Conservation (phyloP, 306 rosid genomes). For the Quillaja saponaria region DNA sequence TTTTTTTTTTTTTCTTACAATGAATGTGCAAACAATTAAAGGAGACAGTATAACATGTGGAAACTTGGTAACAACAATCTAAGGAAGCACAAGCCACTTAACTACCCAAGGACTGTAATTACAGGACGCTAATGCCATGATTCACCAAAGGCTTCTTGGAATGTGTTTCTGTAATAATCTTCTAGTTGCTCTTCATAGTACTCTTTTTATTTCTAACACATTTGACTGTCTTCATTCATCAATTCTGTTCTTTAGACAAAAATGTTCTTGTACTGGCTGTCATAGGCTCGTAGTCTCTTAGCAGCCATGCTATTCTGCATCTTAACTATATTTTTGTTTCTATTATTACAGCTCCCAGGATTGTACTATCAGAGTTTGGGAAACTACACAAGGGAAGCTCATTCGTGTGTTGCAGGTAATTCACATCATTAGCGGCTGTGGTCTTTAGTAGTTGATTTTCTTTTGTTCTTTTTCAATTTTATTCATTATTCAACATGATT, state of each 20-base stretch:
- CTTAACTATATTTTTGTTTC: conserved; percentile 24
- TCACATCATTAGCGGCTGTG: neutral
- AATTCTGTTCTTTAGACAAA: conserved; percentile 12
- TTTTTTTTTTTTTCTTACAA: too few species aligned
- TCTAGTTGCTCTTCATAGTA: too few species aligned
- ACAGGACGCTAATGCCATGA: too few species aligned
- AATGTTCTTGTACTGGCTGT: neutral
- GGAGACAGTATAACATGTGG: too few species aligned
- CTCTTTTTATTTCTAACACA: neutral
- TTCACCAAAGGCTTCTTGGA: too few species aligned
- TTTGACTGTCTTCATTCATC: neutral
- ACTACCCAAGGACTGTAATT: too few species aligned
- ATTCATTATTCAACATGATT: neutral
- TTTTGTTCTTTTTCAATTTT: conserved; percentile 2
- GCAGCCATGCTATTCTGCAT: neutral
- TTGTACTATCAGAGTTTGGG: conserved; percentile 93
- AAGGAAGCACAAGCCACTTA: too few species aligned
- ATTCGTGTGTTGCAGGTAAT: conserved; percentile 81
- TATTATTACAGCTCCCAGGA: conserved; percentile 72
- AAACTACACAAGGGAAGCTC: conserved; percentile 88
- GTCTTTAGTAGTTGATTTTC: neutral
- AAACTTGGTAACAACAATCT: too few species aligned
- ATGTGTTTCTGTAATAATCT: too few species aligned
- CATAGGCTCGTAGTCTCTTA: neutral
- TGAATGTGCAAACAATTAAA: too few species aligned